A percentile compares a stretch with the other conserved stretches of the same genome.
Evolutionary conservation across 129 eudicot genomes (phyloP).

Genomic region (Pseudognaphalium luteoalbum): DNA sequence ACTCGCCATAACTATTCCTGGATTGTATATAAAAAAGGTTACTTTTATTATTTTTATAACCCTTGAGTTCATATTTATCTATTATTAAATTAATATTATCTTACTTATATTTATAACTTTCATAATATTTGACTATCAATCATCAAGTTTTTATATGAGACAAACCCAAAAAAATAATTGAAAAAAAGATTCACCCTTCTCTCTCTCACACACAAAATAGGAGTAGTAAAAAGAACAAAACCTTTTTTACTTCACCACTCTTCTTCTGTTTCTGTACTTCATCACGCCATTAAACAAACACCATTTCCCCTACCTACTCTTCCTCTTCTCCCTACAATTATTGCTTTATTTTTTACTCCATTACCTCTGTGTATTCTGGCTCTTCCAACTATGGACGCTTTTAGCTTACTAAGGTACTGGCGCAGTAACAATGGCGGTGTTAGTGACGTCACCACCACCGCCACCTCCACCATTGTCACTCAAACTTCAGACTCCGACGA

Average conservation of each 20-base stretch:
- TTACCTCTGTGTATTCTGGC: constrained; percentile 44
- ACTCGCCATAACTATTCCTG: too few relatives aligned
- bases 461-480: constrained; percentile 29
- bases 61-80: too few relatives aligned
- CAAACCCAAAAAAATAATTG: too few relatives aligned
- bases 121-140: too few relatives aligned
- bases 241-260: not conserved
- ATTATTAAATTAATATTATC: too few relatives aligned
- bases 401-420: constrained; percentile 83
- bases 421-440: constrained; percentile 32
- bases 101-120: too few relatives aligned
- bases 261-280: constrained; percentile 4
- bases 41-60: too few relatives aligned
- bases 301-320: not conserved
- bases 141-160: too few relatives aligned
- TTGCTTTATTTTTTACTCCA: not conserved
- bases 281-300: constrained; percentile 4
- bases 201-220: too few relatives aligned
- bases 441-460: constrained; percentile 21
- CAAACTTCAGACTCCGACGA: constrained; percentile 41
- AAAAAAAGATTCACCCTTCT: too few relatives aligned
- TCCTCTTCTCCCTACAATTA: not conserved
- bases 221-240: not conserved
- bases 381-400: constrained; percentile 83
- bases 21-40: too few relatives aligned